phyloP scores from a whole-genome alignment of 2,329 filamentous ascomycete species.

The Aplosporella prunicola region DNA sequence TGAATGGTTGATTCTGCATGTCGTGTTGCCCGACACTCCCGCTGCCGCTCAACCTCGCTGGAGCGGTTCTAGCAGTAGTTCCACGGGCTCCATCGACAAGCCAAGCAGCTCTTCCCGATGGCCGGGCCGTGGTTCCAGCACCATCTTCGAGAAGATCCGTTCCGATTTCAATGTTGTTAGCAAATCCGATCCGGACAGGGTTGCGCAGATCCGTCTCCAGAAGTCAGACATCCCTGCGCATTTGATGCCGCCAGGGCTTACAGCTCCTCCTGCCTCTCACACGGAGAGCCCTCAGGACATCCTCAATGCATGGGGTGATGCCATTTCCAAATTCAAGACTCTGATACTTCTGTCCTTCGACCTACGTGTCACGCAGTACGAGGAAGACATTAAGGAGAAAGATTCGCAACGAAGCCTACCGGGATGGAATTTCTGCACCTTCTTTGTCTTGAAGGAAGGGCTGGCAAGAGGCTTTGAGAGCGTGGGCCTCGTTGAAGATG shows the following conservation, averaged over 20 bases:
- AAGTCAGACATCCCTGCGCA: slow-evolving; percentile 39
- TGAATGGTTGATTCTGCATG: slow-evolving; percentile 90
- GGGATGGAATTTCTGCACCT: slow-evolving; percentile 99
- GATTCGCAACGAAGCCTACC: slow-evolving; percentile 78
- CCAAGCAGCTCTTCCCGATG: slow-evolving; percentile 58
- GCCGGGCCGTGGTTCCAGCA: slow-evolving; percentile 66
- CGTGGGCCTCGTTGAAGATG: slow-evolving; percentile 91
- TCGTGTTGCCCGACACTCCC: slow-evolving; percentile 77
- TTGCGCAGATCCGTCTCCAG: slow-evolving; percentile 74
- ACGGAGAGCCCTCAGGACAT: slow-evolving; percentile 67
- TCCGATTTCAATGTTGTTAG: slow-evolving; percentile 78
- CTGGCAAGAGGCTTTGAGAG: slow-evolving; percentile 90
- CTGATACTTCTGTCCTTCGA: slow-evolving; percentile 87
- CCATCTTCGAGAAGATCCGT: slow-evolving; percentile 79
- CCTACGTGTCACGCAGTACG: slow-evolving; percentile 81
- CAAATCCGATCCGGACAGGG: slow-evolving; percentile 64
- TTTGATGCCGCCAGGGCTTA: slow-evolving; percentile 32
- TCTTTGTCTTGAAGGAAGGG: slow-evolving; percentile 95
- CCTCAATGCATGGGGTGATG: slow-evolving; percentile 71
- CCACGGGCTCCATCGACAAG: slow-evolving; percentile 55
- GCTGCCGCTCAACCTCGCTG: slow-evolving; percentile 69
- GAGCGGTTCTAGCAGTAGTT: slow-evolving; percentile 38
- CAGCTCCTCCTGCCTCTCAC: slow-evolving; percentile 37
- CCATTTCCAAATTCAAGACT: slow-evolving; percentile 77
- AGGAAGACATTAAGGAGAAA: slow-evolving; percentile 93